Conservation (phyloP, 2,329 filamentous ascomycete genomes). For the Talaromyces rugulosus region DNA sequence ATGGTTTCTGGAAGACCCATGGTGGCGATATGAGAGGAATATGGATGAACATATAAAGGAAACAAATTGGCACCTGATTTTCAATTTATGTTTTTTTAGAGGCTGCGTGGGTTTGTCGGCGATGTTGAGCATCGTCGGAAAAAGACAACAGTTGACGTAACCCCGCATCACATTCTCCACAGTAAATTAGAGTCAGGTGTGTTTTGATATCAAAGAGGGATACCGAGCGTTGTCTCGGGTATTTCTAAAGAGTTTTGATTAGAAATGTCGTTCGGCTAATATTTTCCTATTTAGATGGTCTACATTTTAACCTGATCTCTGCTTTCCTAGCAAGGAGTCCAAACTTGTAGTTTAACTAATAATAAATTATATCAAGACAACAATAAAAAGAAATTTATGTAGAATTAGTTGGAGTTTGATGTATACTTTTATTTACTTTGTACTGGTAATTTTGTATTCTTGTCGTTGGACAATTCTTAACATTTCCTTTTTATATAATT, state of each 20-base stretch:
- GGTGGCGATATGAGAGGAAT: neutral
- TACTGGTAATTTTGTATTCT: too few relatives aligned
- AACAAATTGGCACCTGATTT: neutral
- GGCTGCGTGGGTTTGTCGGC: neutral
- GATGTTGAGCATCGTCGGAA: neutral
- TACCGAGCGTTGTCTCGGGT: neutral
- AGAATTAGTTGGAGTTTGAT: too few relatives aligned
- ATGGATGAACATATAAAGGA: too few relatives aligned
- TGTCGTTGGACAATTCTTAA: too few relatives aligned
- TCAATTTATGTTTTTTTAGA: neutral
- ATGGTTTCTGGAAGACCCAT: slow-evolving; percentile 4
- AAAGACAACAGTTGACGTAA: neutral
- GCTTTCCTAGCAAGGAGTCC: too few relatives aligned
- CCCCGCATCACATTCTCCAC: neutral
- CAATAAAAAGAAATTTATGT: too few relatives aligned
- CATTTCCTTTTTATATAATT: too few relatives aligned
- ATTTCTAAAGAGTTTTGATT: too few relatives aligned
- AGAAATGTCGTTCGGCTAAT: neutral
- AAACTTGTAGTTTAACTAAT: too few relatives aligned
- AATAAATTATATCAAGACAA: too few relatives aligned
- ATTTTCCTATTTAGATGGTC: neutral
- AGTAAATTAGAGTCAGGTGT: neutral
- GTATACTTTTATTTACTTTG: too few relatives aligned
- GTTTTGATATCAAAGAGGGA: neutral
- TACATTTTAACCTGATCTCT: too few relatives aligned